A percentile compares a stretch with the other conserved stretches of the same genome.
phyloP scores from a whole-genome alignment of 2,329 filamentous ascomycete genomes.

The Aspergillus hiratsukae region DNA sequence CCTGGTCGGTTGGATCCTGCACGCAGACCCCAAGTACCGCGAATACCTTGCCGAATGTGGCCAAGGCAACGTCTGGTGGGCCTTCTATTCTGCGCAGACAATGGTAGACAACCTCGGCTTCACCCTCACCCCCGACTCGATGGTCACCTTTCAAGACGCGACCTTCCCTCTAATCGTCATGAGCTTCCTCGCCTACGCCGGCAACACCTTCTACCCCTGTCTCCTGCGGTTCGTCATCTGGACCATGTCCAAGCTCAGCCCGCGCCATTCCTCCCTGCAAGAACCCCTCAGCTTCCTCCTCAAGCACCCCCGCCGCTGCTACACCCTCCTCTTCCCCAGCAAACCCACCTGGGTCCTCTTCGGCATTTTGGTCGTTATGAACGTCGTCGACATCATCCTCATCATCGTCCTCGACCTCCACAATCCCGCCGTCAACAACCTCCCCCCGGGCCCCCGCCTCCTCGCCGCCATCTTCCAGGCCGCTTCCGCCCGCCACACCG shows the following conservation, averaged over 20 bases:
- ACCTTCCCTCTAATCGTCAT: constrained; percentile 37
- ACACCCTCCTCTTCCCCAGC: constrained; percentile 58
- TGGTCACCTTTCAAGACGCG: constrained; percentile 47
- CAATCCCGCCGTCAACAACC: constrained; percentile 44
- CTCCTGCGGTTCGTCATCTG: constrained; percentile 55
- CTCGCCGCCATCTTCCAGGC: constrained; percentile 58
- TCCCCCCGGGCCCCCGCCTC: constrained; percentile 45
- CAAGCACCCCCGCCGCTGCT: constrained; percentile 59
- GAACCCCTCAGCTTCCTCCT: constrained; percentile 53
- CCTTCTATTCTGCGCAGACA: constrained; percentile 49
- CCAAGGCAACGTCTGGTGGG: constrained; percentile 48
- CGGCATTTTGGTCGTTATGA: constrained; percentile 46
- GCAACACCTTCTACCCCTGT: constrained; percentile 50
- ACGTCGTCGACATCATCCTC: constrained; percentile 52
- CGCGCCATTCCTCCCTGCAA: constrained; percentile 32
- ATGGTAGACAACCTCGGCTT: constrained; percentile 53
- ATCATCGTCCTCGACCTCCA: constrained; percentile 51
- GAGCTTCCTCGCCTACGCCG: constrained; percentile 37
- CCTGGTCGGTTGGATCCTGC: constrained; percentile 47
- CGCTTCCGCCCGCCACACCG: constrained; percentile 46
- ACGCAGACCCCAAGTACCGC: constrained; percentile 38
- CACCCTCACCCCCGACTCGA: constrained; percentile 53
- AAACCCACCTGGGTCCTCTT: constrained; percentile 57
- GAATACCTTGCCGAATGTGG: constrained; percentile 38
- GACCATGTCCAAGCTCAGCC: constrained; percentile 47